Evolutionary conservation across 2,329 filamentous ascomycete species (phyloP), one percentile per base, ranked within the genome.

Genomic region (Trichothecium roseum): DNA sequence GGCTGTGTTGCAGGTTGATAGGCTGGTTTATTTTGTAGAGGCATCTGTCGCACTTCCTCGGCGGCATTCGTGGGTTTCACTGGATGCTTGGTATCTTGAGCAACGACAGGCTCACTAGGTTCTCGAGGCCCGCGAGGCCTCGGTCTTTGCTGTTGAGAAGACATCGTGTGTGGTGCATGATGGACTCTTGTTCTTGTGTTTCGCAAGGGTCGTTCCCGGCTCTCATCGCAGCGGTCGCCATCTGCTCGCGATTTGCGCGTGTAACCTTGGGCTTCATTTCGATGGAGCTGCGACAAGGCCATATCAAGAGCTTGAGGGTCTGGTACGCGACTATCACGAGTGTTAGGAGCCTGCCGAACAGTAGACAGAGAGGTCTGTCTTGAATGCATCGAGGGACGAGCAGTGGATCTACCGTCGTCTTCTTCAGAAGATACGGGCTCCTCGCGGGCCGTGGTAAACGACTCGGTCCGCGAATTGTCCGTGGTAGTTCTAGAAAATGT

Each of bases 381-480:
- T 9, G 62, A 69, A 9, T 52, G 42, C n/a, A 54, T n/a, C 8
- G 43, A 38, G n/a, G 57, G 59, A 18, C 62, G 57, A 17, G 64
- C 44, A 4, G 64, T 64, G 12, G 60, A 57, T 37, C 49, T 61
- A 28, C 53, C 55, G 38, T 68, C 63, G 40, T 72, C 68, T 36
- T 81, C 78, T 20, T 76, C 74, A 15, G 79, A 81, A 2, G 73
- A 74, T 14, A 67, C 68, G 1, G 72, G 69, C 30, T 72, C 70
- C 55, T 87, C 82, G 28, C 64, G 68, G 4, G 82, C 82, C 3
- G 83, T 87, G 44, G 63, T 77, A 49, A 85, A 87, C 1, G 82
- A 86, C 36, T 80, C 78, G 16, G 77, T 69, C 28, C 69, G 69
- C n/a, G 72, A 77, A 35, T 74, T 78, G 2, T 64, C 66, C 6